phyloP scores from a whole-genome alignment of 805 yeast genomes.

The Schwanniomyces yamadae region DNA sequence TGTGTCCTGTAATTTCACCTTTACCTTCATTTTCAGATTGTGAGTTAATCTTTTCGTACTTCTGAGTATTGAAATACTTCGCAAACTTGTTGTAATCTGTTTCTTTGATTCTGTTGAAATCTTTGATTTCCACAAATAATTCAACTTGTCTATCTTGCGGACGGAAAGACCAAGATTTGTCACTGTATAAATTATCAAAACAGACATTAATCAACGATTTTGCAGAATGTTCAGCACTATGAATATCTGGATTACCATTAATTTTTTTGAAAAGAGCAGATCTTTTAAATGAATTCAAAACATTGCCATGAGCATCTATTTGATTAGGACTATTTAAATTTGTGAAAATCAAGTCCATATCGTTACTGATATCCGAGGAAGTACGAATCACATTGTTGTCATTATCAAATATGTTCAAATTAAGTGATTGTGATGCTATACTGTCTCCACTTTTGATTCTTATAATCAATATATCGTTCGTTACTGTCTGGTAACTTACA shows the following conservation, averaged over 20 bases:
- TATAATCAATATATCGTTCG: conserved; percentile 38
- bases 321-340: conserved; percentile 28
- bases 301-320: conserved; percentile 10
- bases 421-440: conserved; percentile 32
- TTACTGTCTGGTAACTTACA: conserved; percentile 33
- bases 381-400: conserved; percentile 35
- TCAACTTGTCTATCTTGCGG: conserved; percentile 33
- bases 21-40: conserved; percentile 4
- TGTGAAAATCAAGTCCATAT: conserved; percentile 33
- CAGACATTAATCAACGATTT: conserved; percentile 36
- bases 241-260: conserved; percentile 7
- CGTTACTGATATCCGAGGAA: conserved; percentile 29
- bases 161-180: conserved; percentile 42
- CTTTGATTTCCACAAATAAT: conserved; percentile 34
- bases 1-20: conserved; percentile 5
- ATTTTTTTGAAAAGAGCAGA: conserved; percentile 7
- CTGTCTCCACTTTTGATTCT: conserved; percentile 30
- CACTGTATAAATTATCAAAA: conserved; percentile 42
- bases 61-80: conserved; percentile 28
- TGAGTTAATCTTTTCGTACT: conserved; percentile 10
- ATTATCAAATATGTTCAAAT: conserved; percentile 37
- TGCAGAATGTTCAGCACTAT: conserved; percentile 16
- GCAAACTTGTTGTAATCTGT: conserved; percentile 38
- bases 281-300: conserved; percentile 5
- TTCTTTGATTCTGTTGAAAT: conserved; percentile 30